Evolutionary conservation across 1,139 yeast species (phyloP).

Genomic region (Blastobotrys apis): DNA sequence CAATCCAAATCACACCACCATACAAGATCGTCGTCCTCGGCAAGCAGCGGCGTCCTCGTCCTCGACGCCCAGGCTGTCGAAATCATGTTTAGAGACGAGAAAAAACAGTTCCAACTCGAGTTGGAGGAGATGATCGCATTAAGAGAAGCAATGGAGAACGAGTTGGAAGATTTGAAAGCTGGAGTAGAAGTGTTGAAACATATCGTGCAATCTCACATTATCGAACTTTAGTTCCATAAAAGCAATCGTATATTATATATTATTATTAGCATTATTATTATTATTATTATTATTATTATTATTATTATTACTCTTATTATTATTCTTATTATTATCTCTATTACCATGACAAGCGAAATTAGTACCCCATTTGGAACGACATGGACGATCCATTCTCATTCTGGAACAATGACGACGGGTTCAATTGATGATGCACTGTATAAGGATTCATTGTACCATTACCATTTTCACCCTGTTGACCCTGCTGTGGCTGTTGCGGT

Average conservation of each 20-base stretch:
- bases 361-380: slow-evolving; percentile 26
- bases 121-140: neutral
- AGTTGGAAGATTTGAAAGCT: neutral
- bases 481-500: slow-evolving; percentile 11
- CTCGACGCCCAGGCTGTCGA: neutral
- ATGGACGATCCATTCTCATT: slow-evolving; percentile 8
- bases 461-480: neutral
- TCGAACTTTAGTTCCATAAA: too few species aligned
- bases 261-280: too few species aligned
- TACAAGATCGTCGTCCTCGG: neutral
- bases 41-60: neutral
- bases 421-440: slow-evolving; percentile 1
- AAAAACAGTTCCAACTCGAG: neutral
- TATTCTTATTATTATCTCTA: neutral
- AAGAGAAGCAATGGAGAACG: neutral
- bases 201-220: neutral
- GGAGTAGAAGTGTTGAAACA: neutral
- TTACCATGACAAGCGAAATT: slow-evolving; percentile 1
- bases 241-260: too few species aligned
- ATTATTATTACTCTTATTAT: too few species aligned
- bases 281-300: neutral
- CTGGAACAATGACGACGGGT: slow-evolving; percentile 10
- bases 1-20: too few species aligned
- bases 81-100: neutral
- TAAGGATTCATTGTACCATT: slow-evolving; percentile 2